Evolutionary conservation across 192 early-diverging fungal genomes (phyloP), one percentile per base, ranked within the genome.

Genomic region (Tieghemiomyces parasiticus): DNA sequence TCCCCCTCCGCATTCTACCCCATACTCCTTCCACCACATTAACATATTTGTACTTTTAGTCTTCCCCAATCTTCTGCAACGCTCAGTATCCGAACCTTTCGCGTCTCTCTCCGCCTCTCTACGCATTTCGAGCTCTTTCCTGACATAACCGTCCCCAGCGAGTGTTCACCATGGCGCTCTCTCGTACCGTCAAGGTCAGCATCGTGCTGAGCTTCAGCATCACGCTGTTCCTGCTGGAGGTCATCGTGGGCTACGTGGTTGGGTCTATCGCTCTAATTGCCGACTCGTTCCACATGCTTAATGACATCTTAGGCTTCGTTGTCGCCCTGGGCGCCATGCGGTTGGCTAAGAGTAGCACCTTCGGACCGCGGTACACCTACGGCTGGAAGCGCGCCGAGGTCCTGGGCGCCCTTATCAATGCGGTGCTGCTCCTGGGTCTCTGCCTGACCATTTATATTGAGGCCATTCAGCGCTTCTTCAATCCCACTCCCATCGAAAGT

Each of bases 211-310:
- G 51, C 13, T 66, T 90, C 49, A 86, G 81, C 68, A 64, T 69
- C 32, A 59, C 73, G 4, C 82, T 91, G 72, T 92, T 93, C 63
- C 59, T 95, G 32, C 69, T 79, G 22, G 92, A 95, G 67, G 76
- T 93, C 26, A 74, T 88, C 2, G 76, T 87, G 46, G 92, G 92
- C 6, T 84, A 87, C 61, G 63, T 74, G 49, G 80, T 83, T 0
- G 75, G 76, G 32, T 92, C 89, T 24, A 72, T 95, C 35, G 85
- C 91, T 0, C 77, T 95, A 29, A 73, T 95, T 35, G 91, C 91
- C 1, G 92, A 95, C 72, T 85, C 86, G 24, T 95, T 90, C 78
- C 92, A 95, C 69, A 92, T 93, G 90, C 71, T 91, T 46, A 86
- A 82, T 50, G 91, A 90, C 72, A 73, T 91, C 6, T 64, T 91